Evolutionary conservation across 2,329 filamentous ascomycete species (phyloP).

Genomic region (Metarhizium album): DNA sequence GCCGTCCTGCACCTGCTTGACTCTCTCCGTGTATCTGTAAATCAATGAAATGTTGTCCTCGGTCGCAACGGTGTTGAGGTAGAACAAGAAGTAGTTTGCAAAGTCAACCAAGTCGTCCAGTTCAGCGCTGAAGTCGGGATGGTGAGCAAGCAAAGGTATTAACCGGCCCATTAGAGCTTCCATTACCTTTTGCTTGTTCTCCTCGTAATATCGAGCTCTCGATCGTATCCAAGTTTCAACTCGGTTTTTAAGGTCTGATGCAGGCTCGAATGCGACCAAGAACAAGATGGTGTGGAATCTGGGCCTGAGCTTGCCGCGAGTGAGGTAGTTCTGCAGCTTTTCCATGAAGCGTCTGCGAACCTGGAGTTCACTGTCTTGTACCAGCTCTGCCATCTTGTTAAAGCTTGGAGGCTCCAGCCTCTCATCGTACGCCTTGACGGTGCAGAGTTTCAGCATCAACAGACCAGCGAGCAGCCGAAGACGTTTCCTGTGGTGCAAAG

Average conservation of each 20-base stretch:
- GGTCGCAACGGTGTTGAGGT: conserved; percentile 69
- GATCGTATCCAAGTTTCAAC: conserved; percentile 85
- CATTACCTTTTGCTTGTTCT: conserved; percentile 52
- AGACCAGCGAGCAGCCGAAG: conserved; percentile 74
- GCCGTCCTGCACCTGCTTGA: conserved; percentile 81
- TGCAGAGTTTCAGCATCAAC: conserved; percentile 74
- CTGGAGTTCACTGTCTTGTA: conserved; percentile 63
- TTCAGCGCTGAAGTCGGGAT: conserved; percentile 71
- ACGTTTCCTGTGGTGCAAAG: conserved; percentile 66
- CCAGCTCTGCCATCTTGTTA: conserved; percentile 67
- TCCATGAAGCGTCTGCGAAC: conserved; percentile 73
- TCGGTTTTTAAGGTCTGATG: conserved; percentile 57
- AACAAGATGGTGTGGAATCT: conserved; percentile 89
- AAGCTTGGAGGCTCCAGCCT: conserved; percentile 64
- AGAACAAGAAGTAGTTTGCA: conserved; percentile 82
- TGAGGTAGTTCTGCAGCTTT: conserved; percentile 84
- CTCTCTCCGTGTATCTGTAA: conserved; percentile 81
- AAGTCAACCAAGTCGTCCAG: conserved; percentile 67
- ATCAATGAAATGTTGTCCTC: conserved; percentile 83
- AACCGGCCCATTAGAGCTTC: conserved; percentile 75
- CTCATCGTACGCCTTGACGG: conserved; percentile 63
- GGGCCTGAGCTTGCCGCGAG: conserved; percentile 54
- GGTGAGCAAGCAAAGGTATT: conserved; percentile 81
- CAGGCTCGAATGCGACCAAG: conserved; percentile 82
- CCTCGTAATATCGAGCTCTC: conserved; percentile 55